phyloP scores from a whole-genome alignment of 257 asterid genomes.

The Gynochthodes officinalis region DNA sequence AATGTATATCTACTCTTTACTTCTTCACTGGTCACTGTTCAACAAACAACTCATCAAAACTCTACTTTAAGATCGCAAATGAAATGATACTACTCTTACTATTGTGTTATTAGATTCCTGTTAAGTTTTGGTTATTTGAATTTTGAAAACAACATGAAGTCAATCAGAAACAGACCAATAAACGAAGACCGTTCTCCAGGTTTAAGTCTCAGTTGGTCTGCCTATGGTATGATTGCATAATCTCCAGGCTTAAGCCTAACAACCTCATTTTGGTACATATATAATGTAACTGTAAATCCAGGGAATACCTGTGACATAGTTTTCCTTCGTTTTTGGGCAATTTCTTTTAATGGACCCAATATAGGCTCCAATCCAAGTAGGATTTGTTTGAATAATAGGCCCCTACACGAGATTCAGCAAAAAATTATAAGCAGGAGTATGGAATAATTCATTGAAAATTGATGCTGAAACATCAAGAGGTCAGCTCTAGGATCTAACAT shows the following conservation, averaged over 20 bases:
- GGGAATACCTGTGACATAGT: slow-evolving; percentile 63
- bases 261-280: background rate
- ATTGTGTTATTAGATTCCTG: no score
- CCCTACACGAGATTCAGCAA: slow-evolving; percentile 40
- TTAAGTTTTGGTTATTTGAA: no score
- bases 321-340: slow-evolving; percentile 60
- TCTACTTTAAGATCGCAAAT: no score
- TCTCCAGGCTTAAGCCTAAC: background rate
- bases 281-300: background rate
- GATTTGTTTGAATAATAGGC: slow-evolving; percentile 72
- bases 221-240: background rate
- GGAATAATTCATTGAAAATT: background rate
- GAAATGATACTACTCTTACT: no score
- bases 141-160: no score
- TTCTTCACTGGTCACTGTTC: no score
- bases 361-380: slow-evolving; percentile 89
- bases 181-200: no score
- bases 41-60: no score
- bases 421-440: background rate
- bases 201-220: no score
- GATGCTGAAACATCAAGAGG: background rate
- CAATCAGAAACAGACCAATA: no score
- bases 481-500: no score
- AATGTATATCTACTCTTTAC: no score
- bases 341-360: slow-evolving; percentile 50